Base-by-base conservation (phyloP, 257 asterid genomes). In the Petunia secreta region DNA sequence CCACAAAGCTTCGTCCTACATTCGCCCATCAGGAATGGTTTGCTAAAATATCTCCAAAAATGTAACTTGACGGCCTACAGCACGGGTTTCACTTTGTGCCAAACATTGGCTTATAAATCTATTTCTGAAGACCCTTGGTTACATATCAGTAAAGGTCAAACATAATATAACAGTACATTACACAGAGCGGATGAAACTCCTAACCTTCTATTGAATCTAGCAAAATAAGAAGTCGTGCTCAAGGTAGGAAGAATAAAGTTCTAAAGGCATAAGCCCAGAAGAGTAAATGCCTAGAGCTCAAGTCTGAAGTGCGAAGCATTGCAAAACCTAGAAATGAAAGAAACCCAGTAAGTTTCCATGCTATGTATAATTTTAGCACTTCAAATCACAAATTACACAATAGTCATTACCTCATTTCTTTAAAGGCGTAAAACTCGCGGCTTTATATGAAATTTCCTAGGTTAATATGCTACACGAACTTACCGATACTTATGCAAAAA, bases 51-150 rank as follows among this genome's bases (percentile, higher is more conserved):
- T 71, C 77, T 71, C 60, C 40, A 48, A 34, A 4, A 25, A 71
- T 5, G 77, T 25, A 50, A 71, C 34, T 71, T 71, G 11, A 71
- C 43, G 75, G 77, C 40, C 43, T 25, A 39, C 43, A 71, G 43
- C 58, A 68, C 46, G 58, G 9, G 16, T 43, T 55, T 44, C 44
- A 68, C 2, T 8, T 52, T 57, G 25, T 6, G 57, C 16, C 41
- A 68, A 15, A 53, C 58, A 43, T 9, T 16, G 8, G 77, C 77
- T 69, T 48, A 69, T 69, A 37, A 52, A 46, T 68, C 16, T 2
- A 16, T 16, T 69, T 3, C 44, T 36, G 2, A 34, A 46, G 11
- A 5, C 5, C 77, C 25, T 48, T 6, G 13, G 44, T 44, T 34
- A 46, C 9, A 25, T 25, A 69, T 69, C 40, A 46, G 16, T 46